Evolutionary conservation across 192 early-diverging fungal genomes (phyloP), one percentile per base, ranked within the genome.

Genomic region (Coemansia sp.): DNA sequence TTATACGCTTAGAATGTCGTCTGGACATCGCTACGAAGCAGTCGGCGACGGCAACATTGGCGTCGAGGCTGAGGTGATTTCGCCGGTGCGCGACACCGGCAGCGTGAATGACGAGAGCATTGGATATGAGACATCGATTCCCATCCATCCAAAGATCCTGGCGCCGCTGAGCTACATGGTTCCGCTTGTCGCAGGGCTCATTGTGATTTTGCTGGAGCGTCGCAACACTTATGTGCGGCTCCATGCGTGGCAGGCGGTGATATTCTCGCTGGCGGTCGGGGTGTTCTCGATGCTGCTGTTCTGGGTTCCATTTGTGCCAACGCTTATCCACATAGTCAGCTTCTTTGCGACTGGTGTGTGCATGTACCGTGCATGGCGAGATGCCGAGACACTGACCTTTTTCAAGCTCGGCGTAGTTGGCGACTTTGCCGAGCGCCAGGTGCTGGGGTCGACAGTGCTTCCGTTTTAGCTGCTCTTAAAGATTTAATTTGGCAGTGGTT

Each of bases 381-480:
- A 75, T 29, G 61, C 78, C 2, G 73, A 81, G 21, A 72, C 78
- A 48, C 69, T 74, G 52, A 81, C 72, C 19, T 81, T 81, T 52
- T 81, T 75, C 57, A 81, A 81, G 67, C 69, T 81, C 2, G 78
- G 78, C 43, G 23, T 72, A 3, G 35, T 81, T 8, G 78, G 78
- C 26, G 78, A 81, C 56, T 72, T 71, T 69, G 78, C 78, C 16
- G 78, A 81, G 59, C 71, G 77, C 37, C 77, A 80, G 50, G 77
- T 80, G 54, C 71, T 80, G 31, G 77, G 77, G 23, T 57, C 77
- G 10, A 68, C 77, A 0, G 77, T 80, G 35, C 64, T 80, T 9
- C 77, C 77, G 2, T 71, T 74, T 45, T 80, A 73, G 47, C 2
- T 11, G 31, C 0, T 35, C 31, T 35, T 35, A 35, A 29, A 2